Conservation (phyloP, 1,284 basidiomycete species). For the Austroboletus olivaceoglutinosus region DNA sequence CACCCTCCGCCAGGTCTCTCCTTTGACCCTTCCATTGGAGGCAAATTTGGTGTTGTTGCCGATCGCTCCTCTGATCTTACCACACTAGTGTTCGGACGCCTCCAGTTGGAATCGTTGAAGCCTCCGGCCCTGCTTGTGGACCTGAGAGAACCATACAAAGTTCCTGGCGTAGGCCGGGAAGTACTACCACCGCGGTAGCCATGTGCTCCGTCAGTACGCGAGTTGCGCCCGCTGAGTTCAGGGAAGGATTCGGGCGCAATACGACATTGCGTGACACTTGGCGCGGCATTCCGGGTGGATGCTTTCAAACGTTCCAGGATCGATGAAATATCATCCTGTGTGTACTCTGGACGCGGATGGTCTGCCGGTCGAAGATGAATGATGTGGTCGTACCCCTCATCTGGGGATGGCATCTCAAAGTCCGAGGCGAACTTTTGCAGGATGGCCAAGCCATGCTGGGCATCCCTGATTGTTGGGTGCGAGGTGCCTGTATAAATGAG, state of each 20-base stretch:
- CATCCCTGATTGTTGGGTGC: constrained; percentile 67
- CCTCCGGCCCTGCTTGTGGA: constrained; percentile 17
- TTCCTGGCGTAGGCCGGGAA: constrained; percentile 9
- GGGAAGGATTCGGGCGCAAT: constrained; percentile 6
- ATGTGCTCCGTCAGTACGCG: constrained; percentile 25
- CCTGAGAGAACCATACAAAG: constrained; percentile 12
- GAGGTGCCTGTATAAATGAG: constrained; percentile 45
- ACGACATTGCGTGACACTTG: constrained; percentile 5
- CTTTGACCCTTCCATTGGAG: constrained; percentile 29
- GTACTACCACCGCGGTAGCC: constrained; percentile 17
- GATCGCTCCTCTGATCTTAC: constrained; percentile 14
- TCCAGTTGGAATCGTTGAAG: constrained; percentile 18
- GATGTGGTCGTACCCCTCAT: constrained; percentile 63
- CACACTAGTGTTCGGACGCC: constrained; percentile 12
- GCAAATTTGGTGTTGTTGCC: constrained; percentile 10
- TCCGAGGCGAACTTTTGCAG: constrained; percentile 59
- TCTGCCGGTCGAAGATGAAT: constrained; percentile 52
- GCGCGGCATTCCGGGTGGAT: constrained; percentile 23
- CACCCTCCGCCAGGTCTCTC: constrained; percentile 18
- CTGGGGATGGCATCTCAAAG: constrained; percentile 49
- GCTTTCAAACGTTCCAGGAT: constrained; percentile 51
- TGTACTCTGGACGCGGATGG: constrained; percentile 47
- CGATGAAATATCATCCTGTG: constrained; percentile 47
- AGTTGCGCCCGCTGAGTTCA: constrained; percentile 5
- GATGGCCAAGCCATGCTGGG: constrained; percentile 53